A percentile compares a stretch with the other conserved stretches of the same genome.
These are phyloP conservation scores for Dipodascus albidus DNA, from an alignment of 805 yeast genomes.

Conservation along the genomic window DNA sequence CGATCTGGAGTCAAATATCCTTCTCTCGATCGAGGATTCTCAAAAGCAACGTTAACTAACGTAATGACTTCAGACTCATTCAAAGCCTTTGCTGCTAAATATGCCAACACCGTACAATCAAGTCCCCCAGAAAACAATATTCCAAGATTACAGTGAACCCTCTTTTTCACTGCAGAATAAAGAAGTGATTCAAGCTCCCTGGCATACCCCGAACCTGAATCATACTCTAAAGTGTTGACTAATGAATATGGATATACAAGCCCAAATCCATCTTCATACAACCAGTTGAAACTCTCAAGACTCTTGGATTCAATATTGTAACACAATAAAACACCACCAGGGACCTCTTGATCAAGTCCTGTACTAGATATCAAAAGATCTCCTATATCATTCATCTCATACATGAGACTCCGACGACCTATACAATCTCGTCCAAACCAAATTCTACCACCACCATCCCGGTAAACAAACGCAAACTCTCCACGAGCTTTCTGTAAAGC, in stretches of 20 bases:
- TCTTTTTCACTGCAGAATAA: background rate
- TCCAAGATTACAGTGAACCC: conserved; percentile 28
- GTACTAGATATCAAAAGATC: conserved; percentile 39
- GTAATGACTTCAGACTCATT: conserved; percentile 35
- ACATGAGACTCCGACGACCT: conserved; percentile 73
- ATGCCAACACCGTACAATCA: conserved; percentile 76
- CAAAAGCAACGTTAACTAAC: conserved; percentile 85
- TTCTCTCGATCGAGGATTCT: conserved; percentile 64
- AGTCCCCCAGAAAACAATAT: conserved; percentile 89
- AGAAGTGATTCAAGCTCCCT: background rate
- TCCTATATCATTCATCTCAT: conserved; percentile 19
- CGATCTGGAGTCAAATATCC: conserved; percentile 75
- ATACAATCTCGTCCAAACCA: conserved; percentile 77
- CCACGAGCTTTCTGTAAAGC: conserved; percentile 48
- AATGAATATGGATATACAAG: background rate
- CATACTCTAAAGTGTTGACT: background rate
- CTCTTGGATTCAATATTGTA: conserved; percentile 24
- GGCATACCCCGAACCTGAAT: background rate
- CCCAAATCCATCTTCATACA: conserved; percentile 10
- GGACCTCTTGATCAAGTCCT: conserved; percentile 34
- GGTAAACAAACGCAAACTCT: conserved; percentile 62
- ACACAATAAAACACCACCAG: conserved; percentile 37
- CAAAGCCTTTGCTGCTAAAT: conserved; percentile 20
- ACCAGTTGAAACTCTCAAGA: conserved; percentile 14
- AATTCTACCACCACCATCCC: conserved; percentile 28